A percentile compares a stretch with the other conserved stretches of the same genome.
Conservation (phyloP, 2,329 filamentous ascomycete species). For the Venturia oleaginea region DNA sequence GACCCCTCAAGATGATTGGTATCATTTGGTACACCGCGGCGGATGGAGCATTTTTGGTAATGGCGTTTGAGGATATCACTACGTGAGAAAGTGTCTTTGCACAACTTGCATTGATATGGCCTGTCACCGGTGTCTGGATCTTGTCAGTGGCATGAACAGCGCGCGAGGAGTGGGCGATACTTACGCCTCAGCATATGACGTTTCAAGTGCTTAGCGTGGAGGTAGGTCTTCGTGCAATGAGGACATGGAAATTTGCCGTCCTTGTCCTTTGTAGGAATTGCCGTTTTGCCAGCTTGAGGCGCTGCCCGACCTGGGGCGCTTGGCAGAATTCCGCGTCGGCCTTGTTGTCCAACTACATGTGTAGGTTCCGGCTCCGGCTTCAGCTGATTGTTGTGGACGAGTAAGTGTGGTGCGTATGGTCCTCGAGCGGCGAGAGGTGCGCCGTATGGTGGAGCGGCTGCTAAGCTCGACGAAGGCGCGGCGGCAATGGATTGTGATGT, state of each 20-base stretch:
- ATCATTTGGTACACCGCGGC: constrained; percentile 89
- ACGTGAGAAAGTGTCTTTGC: constrained; percentile 94
- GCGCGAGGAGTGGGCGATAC: constrained; percentile 33
- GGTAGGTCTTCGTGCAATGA: constrained; percentile 95
- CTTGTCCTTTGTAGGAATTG: constrained; percentile 87
- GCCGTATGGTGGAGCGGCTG: background rate
- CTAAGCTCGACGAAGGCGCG: constrained; percentile 5
- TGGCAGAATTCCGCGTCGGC: constrained; percentile 80
- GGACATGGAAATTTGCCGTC: constrained; percentile 98
- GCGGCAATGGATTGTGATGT: background rate
- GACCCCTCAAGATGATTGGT: constrained; percentile 91
- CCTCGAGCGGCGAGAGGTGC: background rate
- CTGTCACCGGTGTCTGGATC: constrained; percentile 84
- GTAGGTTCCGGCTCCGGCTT: constrained; percentile 52
- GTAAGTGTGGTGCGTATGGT: background rate
- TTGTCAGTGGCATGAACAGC: constrained; percentile 25
- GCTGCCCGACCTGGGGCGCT: constrained; percentile 80
- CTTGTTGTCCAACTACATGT: constrained; percentile 91
- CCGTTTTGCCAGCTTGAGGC: constrained; percentile 69
- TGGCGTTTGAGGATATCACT: constrained; percentile 98
- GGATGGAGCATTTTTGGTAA: constrained; percentile 97
- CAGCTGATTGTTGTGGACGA: background rate
- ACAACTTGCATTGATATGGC: constrained; percentile 95
- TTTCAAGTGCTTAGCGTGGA: constrained; percentile 96
- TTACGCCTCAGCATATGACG: constrained; percentile 91